Evolutionary conservation across 768 basidiomycete genomes (phyloP).

Genomic region (Kwoniella botswanensis): DNA sequence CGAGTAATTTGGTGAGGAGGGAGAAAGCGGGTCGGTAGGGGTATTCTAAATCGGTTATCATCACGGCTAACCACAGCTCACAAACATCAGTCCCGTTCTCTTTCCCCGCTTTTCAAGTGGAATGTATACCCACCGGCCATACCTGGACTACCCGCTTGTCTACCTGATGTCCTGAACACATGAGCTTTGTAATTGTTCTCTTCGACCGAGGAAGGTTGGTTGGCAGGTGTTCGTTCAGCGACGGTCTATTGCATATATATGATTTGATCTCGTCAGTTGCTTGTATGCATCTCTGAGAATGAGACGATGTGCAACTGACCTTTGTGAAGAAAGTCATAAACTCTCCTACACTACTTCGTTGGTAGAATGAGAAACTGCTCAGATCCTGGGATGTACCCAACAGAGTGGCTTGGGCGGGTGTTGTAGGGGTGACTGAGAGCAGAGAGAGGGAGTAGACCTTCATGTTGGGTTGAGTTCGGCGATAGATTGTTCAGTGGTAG

Average conservation of each 20-base stretch:
- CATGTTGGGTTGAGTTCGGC: constrained; percentile 63
- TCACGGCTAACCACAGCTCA: constrained; percentile 66
- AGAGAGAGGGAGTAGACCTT: constrained; percentile 85
- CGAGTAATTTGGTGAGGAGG: constrained; percentile 85
- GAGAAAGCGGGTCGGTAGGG: constrained; percentile 97
- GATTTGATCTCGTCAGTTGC: neutral
- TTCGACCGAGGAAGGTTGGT: constrained; percentile 89
- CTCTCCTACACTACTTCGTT: constrained; percentile 81
- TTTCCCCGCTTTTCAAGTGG: neutral
- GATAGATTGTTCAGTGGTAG: neutral
- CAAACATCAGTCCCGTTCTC: too few relatives aligned
- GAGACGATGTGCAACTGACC: constrained; percentile 25
- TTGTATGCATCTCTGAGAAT: neutral
- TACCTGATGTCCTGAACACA: constrained; percentile 86
- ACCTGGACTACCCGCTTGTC: constrained; percentile 62
- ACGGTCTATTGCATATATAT: constrained; percentile 66
- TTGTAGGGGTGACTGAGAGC: constrained; percentile 68
- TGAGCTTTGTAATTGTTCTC: constrained; percentile 93
- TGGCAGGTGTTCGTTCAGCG: constrained; percentile 80
- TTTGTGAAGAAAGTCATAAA: constrained; percentile 91
- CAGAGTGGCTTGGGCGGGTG: constrained; percentile 65
- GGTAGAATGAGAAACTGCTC: constrained; percentile 91
- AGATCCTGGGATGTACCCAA: constrained; percentile 78
- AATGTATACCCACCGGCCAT: constrained; percentile 69
- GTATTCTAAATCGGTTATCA: constrained; percentile 94